A percentile compares a stretch with the other conserved stretches of the same genome.
phyloP scores from a whole-genome alignment of 2,329 filamentous ascomycete genomes.

The Fusarium mangiferae region DNA sequence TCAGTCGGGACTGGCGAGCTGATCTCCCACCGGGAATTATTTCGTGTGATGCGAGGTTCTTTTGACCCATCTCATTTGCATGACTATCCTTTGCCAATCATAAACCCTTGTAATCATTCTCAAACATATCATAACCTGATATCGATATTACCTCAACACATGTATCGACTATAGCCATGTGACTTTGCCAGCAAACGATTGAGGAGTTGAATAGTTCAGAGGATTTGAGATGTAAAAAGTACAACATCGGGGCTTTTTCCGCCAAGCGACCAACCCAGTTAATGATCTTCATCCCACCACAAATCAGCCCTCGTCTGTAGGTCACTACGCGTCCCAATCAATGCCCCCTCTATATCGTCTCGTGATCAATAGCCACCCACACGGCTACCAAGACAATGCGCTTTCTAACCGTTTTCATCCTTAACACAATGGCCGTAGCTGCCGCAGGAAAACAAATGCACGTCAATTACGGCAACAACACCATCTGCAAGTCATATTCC shows the following conservation, averaged over 20 bases:
- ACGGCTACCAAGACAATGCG: rapidly evolving
- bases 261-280: not conserved
- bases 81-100: too few relatives aligned
- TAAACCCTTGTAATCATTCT: too few relatives aligned
- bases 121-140: rapidly evolving
- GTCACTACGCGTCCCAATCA: not conserved
- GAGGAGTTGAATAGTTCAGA: rapidly evolving
- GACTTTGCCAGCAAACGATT: rapidly evolving
- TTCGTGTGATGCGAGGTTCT: too few relatives aligned
- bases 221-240: rapidly evolving
- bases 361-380: not conserved
- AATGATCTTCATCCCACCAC: not conserved
- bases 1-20: not conserved
- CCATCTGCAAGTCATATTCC: not conserved
- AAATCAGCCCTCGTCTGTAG: not conserved
- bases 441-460: not conserved
- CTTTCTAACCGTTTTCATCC: not conserved
- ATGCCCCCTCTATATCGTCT: rapidly evolving
- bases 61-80: too few relatives aligned
- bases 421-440: not conserved
- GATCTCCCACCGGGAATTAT: too few relatives aligned
- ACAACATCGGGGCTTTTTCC: rapidly evolving
- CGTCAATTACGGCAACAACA: too few relatives aligned
- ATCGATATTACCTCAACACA: too few relatives aligned
- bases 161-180: not conserved